Evolutionary conservation across 768 basidiomycete species (phyloP).

Genomic region (Crassisporium funariophilum): DNA sequence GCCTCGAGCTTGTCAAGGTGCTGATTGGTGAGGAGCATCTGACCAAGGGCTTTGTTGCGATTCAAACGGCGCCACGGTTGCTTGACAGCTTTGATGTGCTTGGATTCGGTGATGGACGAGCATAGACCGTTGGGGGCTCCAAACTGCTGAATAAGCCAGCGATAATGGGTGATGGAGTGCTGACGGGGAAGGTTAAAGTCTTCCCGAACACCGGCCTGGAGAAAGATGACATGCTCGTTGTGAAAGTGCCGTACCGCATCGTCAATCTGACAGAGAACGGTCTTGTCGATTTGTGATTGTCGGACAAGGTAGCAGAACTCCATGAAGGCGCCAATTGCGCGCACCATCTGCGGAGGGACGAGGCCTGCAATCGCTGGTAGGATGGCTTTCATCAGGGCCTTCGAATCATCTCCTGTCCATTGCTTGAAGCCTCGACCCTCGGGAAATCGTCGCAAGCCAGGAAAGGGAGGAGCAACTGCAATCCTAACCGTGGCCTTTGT

Average conservation of each 20-base stretch:
- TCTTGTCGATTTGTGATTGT: conserved; percentile 12
- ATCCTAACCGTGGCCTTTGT: conserved; percentile 9
- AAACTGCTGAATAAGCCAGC: conserved; percentile 20
- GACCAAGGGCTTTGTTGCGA: conserved; percentile 28
- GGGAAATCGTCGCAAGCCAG: conserved; percentile 25
- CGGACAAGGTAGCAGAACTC: conserved; percentile 39
- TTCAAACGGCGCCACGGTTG: conserved; percentile 35
- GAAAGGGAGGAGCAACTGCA: conserved; percentile 20
- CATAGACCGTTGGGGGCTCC: conserved; percentile 30
- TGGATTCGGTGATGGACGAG: conserved; percentile 34
- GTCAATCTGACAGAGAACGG: conserved; percentile 21
- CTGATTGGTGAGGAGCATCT: conserved; percentile 35
- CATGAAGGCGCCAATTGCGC: conserved; percentile 27
- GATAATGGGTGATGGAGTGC: conserved; percentile 25
- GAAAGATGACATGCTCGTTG: conserved; percentile 28
- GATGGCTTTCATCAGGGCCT: conserved; percentile 37
- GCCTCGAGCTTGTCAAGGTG: conserved; percentile 30
- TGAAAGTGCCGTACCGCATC: conserved; percentile 28
- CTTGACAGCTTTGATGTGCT: conserved; percentile 36
- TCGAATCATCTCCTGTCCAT: conserved; percentile 39
- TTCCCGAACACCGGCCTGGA: conserved; percentile 1
- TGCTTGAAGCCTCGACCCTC: conserved; percentile 31
- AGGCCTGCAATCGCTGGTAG: conserved; percentile 22
- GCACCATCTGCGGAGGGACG: conserved; percentile 20
- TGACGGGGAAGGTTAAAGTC: conserved; percentile 24